Evolutionary conservation across 1,284 basidiomycete species (phyloP).

Genomic region (Trichosporon inkin): DNA sequence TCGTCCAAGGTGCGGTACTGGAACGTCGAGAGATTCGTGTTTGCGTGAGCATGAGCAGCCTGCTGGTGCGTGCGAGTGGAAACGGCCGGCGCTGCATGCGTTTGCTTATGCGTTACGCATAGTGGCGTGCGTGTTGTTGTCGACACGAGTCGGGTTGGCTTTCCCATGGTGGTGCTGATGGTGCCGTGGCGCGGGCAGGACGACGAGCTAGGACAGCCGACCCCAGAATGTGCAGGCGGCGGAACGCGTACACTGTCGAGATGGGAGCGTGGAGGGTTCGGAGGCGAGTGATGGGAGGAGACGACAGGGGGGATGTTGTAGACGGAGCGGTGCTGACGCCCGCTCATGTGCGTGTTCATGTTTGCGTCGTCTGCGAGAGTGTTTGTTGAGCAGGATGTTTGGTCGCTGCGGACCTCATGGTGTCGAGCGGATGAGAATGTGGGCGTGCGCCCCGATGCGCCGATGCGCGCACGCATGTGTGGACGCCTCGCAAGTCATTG

Average conservation of each 20-base stretch:
- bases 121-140: not conserved
- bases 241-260: not conserved
- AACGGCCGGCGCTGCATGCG: not conserved
- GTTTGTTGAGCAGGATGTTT: too few relatives aligned
- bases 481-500: too few relatives aligned
- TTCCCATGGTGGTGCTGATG: conserved; percentile 4
- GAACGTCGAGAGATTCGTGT: not conserved
- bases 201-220: not conserved
- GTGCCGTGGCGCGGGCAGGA: conserved; percentile 1
- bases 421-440: too few relatives aligned
- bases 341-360: too few relatives aligned
- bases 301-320: too few relatives aligned
- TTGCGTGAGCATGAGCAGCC: not conserved
- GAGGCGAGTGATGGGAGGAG: not conserved
- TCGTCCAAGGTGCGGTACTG: not conserved
- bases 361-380: not conserved
- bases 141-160: not conserved
- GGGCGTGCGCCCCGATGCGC: too few relatives aligned
- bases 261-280: not conserved
- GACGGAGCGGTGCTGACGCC: too few relatives aligned
- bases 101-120: not conserved
- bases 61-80: not conserved
- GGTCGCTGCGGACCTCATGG: too few relatives aligned
- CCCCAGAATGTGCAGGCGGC: not conserved
- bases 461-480: too few relatives aligned